Evolutionary conservation across 2,329 filamentous ascomycete species (phyloP), one percentile per base, ranked within the genome.

Genomic region (Nemania sp.): DNA sequence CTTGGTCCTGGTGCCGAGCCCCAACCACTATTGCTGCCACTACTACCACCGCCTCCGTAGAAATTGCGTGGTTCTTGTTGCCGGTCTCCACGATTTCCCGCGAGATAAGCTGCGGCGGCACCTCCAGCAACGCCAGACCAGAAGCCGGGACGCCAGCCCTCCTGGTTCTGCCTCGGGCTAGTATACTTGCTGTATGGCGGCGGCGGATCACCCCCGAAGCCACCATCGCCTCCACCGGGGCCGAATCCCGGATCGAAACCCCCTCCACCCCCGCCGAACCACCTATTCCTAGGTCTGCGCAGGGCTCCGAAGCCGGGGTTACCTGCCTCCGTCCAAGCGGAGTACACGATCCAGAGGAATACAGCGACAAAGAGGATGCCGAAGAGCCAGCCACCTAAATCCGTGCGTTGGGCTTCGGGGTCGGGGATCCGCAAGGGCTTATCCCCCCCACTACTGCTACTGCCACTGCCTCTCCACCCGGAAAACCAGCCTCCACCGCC

Each of bases 91-190:
- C 76, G 80, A 49, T 80, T 86, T 0, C 88, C 88, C 5, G 90
- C 89, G 66, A 86, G 77, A 75, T 93, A 93, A 1, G 85, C 89
- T 2, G 90, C 91, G 0, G 91, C 91, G 5, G 89, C 90, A 52
- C 92, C 92, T 18, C 87, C 86, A 0, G 87, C 85, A n/a, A 88
- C 80, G 22, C 91, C 92, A 20, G 83, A 87, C 91, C 91, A 94
- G 80, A 94, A 93, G 0, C 92, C 92, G 5, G 92, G 91, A 57
- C 85, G 84, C 90, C 91, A 93, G 1, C 84, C 83, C 69, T 87
- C 79, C 66, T 80, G 77, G 57, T 53, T 64, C 53, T 68, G 70
- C n/a, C 70, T 62, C 20, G 72, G 67, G 11, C 69, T 62, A 13
- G 70, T 58, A 32, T 77, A 77, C 15, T 85, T 85, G 1, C 78